Evolutionary conservation across 2,329 filamentous ascomycete species (phyloP), one percentile per base, ranked within the genome.

Genomic region (Talaromyces atroroseus): DNA sequence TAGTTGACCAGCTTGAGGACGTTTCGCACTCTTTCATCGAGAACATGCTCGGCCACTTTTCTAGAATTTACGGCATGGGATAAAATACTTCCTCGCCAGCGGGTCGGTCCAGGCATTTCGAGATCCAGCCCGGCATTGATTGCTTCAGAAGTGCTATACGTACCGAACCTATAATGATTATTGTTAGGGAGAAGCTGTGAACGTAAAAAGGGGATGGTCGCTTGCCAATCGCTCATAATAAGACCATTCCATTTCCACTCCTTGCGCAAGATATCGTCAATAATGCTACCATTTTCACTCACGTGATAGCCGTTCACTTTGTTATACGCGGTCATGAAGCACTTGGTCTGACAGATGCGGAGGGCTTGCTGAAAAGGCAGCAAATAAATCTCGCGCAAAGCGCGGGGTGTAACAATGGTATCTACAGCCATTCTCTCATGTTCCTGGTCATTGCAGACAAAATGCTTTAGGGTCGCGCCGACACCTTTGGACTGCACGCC

Each of bases 391-490:
- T 87, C 84, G 18, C 83, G 74, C 55, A 86, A 66, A 1, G 83
- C 80, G 49, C 83, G 74, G 57, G 83, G 64, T 1, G 74, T 76
- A 2, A 78, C 61, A 51, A 76, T 72, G 18, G 68, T 73, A 61
- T 70, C 68, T 5, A 76, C 72, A 1, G 71, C 71, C 66, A 76
- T 65, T 6, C 75, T 67, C 62, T 76, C 72, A 54, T 77, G 72
- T 49, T 78, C 75, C 58, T 76, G 73, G 47, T 78, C 75, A 63
- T 78, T 78, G 60, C 71, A 74, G 42, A 77, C 75, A 57, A 76
- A 77, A 56, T 78, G 89, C 76, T 94, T 94, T 62, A 92, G 84
- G 0, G 89, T 90, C 11, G 89, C 88, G 7, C 86, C 84, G 38
- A 94, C 81, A 0, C 87, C 86, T 59, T 84, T 85, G 23, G 86